These are phyloP conservation scores for Hyaloscypha bicolor DNA, from an alignment of 495 filamentous ascomycete species.

Conservation along the genomic window DNA sequence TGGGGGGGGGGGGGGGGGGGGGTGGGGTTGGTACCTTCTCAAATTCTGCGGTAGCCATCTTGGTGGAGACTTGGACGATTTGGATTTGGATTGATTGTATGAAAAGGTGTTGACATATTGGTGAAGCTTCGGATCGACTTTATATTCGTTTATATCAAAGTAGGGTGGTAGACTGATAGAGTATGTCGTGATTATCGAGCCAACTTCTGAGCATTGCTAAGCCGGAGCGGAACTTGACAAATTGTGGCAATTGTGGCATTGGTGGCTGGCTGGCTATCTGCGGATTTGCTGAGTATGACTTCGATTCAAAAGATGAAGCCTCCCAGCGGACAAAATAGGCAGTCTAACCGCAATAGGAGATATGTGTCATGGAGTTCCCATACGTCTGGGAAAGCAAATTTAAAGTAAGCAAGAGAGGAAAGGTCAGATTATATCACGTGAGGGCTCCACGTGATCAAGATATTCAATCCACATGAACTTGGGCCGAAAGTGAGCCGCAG, in stretches of 20 bases:
- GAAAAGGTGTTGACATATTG: too few species aligned
- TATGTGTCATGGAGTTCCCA: background rate
- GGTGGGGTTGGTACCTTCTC: background rate
- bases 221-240: background rate
- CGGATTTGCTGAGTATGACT: background rate
- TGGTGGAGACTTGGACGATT: too few species aligned
- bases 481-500: background rate
- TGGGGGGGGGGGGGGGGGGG: background rate
- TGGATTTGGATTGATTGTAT: too few species aligned
- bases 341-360: too few species aligned
- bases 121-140: too few species aligned
- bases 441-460: background rate
- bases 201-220: background rate
- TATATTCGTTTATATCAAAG: too few species aligned
- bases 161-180: too few species aligned
- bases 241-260: background rate
- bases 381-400: background rate
- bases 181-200: too few species aligned
- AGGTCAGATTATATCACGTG: background rate
- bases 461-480: background rate
- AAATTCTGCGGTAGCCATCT: background rate
- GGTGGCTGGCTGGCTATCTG: too few species aligned
- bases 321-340: too few species aligned
- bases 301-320: too few species aligned
- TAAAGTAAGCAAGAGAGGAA: background rate